Base-by-base conservation (phyloP, 768 basidiomycete genomes). In the Mycena rebaudengoi region DNA sequence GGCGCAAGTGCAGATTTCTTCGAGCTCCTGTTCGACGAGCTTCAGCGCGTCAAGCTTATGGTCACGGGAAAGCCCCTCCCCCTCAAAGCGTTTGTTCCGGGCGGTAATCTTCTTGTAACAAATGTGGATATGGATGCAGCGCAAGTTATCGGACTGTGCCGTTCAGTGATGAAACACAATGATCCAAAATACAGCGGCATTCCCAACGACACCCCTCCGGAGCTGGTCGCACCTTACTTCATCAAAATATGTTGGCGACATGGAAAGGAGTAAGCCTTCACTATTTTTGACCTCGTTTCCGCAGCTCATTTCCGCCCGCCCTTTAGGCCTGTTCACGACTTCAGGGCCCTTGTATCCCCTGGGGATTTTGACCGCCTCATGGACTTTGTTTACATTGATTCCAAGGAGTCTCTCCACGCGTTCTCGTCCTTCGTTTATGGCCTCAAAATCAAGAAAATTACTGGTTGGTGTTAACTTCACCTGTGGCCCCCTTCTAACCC, bases 61-160 rank as follows among this genome's bases (percentile, higher is more conserved):
- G 35, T 55, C 14, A 55, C 53, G 3, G 53, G 53, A n/a, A 40
- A n/a, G n/a, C n/a, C n/a, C n/a, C n/a, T n/a, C n/a, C n/a, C n/a
- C n/a, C n/a, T n/a, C n/a, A n/a, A n/a, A n/a, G n/a, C n/a, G n/a
- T n/a, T n/a, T n/a, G n/a, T n/a, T n/a, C 35, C n/a, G n/a, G n/a
- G n/a, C n/a, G n/a, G n/a, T n/a, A n/a, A n/a, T n/a, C n/a, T n/a
- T n/a, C n/a, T n/a, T n/a, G n/a, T n/a, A n/a, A n/a, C n/a, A n/a
- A n/a, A n/a, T n/a, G n/a, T n/a, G n/a, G n/a, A n/a, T n/a, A 55
- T 55, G 53, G 53, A 55, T 10, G n/a, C 26, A 7, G 35, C 53
- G 20, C 53, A 55, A 26, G 16, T 55, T 23, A 13, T 55, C 26
- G 53, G 53, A 26, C 37, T 32, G 21, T 16, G 37, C 7, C 12